These are phyloP conservation scores for Gossypium gossypioides DNA, from an alignment of 441 rosid genomes.

Conservation along the genomic window DNA sequence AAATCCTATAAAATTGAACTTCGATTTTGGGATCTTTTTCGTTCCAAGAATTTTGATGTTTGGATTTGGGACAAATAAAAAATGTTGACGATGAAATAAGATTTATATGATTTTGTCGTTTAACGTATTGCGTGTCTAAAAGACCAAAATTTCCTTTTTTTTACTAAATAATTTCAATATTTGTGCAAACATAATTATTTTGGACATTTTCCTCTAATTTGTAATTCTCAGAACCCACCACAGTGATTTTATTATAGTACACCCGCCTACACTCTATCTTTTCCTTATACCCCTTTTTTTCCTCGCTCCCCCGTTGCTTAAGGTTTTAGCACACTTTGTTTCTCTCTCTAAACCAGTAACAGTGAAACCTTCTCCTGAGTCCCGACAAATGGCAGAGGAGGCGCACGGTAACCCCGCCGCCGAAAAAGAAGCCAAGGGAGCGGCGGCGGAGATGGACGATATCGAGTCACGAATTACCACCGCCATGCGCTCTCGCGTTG, in stretches of 20 bases:
- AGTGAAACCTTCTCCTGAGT: background rate
- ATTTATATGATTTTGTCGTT: background rate
- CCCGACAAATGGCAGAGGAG: slow-evolving; percentile 24
- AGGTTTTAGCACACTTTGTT: slow-evolving; percentile 1
- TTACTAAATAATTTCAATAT: background rate
- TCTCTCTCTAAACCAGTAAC: background rate
- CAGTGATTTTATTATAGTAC: background rate
- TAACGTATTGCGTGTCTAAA: slow-evolving; percentile 20
- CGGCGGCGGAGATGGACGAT: slow-evolving; percentile 12
- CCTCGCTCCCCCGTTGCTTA: background rate
- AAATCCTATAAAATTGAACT: background rate
- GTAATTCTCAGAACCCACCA: background rate
- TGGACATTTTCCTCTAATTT: background rate
- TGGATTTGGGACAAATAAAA: too few relatives aligned
- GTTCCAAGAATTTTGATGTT: too few relatives aligned
- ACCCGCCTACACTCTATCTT: background rate
- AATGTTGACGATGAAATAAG: background rate
- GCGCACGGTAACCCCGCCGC: slow-evolving; percentile 10
- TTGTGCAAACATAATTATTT: background rate
- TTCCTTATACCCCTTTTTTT: background rate
- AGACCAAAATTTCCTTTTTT: background rate
- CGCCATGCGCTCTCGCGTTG: slow-evolving; percentile 65
- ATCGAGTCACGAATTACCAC: slow-evolving; percentile 47
- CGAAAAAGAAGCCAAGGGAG: background rate
- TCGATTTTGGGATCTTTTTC: background rate